These are phyloP conservation scores for Favolaschia claudopus DNA, from an alignment of 768 basidiomycete species.

Conservation along the genomic window DNA sequence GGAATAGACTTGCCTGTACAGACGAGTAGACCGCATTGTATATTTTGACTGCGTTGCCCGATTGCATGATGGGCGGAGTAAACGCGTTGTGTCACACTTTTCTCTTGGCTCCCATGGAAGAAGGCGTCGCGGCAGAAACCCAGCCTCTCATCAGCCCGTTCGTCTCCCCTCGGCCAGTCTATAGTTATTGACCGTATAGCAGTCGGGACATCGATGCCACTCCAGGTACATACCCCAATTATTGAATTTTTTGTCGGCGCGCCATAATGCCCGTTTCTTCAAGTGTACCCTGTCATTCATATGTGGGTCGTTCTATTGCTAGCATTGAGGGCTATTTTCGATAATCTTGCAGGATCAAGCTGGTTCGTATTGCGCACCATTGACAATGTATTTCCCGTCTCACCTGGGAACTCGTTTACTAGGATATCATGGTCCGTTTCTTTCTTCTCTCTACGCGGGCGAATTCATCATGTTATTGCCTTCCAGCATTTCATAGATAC, in stretches of 20 bases:
- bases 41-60: constrained; percentile 74
- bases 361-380: constrained; percentile 6
- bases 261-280: no score
- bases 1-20: constrained; percentile 63
- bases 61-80: constrained; percentile 51
- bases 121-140: constrained; percentile 41
- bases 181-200: constrained; percentile 9
- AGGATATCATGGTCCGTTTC: constrained; percentile 68
- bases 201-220: constrained; percentile 65
- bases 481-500: constrained; percentile 85
- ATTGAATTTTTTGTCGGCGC: no score
- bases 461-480: constrained; percentile 9
- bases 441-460: neutral
- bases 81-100: constrained; percentile 31
- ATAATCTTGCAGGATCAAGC: no score
- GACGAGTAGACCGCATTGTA: constrained; percentile 95
- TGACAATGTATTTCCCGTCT: neutral
- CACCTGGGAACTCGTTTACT: neutral
- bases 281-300: constrained; percentile 87
- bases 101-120: constrained; percentile 33
- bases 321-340: neutral
- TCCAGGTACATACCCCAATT: no score
- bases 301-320: constrained; percentile 48
- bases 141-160: constrained; percentile 54
- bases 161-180: constrained; percentile 28